Evolutionary conservation across 768 basidiomycete species (phyloP).

Genomic region (Phlegmacium glaucopus): DNA sequence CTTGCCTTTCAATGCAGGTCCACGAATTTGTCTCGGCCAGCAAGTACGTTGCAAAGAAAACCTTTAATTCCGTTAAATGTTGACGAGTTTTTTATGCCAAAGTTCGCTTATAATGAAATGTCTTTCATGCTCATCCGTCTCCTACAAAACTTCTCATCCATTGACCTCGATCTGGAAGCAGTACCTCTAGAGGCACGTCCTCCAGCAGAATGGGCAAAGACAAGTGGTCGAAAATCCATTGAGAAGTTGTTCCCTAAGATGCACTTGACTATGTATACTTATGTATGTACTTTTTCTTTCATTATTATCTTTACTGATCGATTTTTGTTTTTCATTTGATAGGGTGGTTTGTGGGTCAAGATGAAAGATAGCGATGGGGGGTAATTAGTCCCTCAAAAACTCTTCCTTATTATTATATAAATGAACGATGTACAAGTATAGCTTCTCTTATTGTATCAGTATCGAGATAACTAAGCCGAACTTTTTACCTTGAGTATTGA

Average conservation of each 20-base stretch:
- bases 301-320: neutral
- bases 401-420: neutral
- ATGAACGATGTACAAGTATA: neutral
- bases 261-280: constrained; percentile 52
- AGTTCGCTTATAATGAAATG: constrained; percentile 61
- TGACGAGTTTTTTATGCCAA: neutral
- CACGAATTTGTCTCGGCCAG: constrained; percentile 59
- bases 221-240: constrained; percentile 42
- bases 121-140: constrained; percentile 63
- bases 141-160: constrained; percentile 52
- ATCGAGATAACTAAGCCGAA: neutral
- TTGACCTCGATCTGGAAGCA: constrained; percentile 44
- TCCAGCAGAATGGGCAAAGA: constrained; percentile 43
- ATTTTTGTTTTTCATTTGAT: neutral
- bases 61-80: too few species aligned
- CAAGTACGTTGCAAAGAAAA: constrained; percentile 35
- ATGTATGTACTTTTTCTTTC: constrained; percentile 25
- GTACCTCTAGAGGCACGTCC: constrained; percentile 43
- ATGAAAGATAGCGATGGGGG: constrained; percentile 34
- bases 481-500: constrained; percentile 3
- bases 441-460: too few species aligned
- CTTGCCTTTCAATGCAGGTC: constrained; percentile 61
- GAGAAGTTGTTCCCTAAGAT: constrained; percentile 51
- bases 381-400: constrained; percentile 9
- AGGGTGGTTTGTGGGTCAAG: constrained; percentile 57